Percentiles rank a stretch among this genome's conserved stretches.
Evolutionary conservation across 2,329 filamentous ascomycete species (phyloP).

Genomic region (Trichoderma sp.): DNA sequence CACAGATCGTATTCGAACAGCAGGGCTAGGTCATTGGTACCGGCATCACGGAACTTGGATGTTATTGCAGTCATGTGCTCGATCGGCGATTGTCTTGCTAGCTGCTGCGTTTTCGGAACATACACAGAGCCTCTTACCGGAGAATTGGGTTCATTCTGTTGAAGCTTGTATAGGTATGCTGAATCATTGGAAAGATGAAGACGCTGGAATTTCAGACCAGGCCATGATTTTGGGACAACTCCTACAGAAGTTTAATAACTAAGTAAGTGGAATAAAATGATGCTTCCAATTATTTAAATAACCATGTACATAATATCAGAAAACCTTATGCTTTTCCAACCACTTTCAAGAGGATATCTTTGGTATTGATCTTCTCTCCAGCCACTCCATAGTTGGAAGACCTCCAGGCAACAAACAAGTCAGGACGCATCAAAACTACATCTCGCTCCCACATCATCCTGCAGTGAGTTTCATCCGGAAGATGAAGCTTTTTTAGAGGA

Average conservation of each 20-base stretch:
- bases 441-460: not conserved
- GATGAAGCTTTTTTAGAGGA: not conserved
- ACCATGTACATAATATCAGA: not conserved
- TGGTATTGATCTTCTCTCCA: not conserved
- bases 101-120: not conserved
- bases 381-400: not conserved
- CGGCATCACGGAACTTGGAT: not conserved
- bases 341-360: not conserved
- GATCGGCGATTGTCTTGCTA: not conserved
- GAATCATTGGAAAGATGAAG: not conserved
- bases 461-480: not conserved
- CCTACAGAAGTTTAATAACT: not conserved
- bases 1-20: not conserved
- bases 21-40: not conserved
- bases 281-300: rapidly evolving
- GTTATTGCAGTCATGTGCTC: not conserved
- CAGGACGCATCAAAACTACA: not conserved
- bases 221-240: not conserved
- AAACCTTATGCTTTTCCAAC: not conserved
- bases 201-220: not conserved
- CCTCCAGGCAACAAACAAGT: not conserved
- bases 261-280: not conserved
- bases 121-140: not conserved
- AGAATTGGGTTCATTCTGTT: not conserved
- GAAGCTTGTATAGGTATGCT: not conserved